A percentile compares a stretch with the other conserved stretches of the same genome.
These are phyloP conservation scores for Bidens hawaiensis DNA, from an alignment of 140 eudicot species.

Conservation along the genomic window DNA sequence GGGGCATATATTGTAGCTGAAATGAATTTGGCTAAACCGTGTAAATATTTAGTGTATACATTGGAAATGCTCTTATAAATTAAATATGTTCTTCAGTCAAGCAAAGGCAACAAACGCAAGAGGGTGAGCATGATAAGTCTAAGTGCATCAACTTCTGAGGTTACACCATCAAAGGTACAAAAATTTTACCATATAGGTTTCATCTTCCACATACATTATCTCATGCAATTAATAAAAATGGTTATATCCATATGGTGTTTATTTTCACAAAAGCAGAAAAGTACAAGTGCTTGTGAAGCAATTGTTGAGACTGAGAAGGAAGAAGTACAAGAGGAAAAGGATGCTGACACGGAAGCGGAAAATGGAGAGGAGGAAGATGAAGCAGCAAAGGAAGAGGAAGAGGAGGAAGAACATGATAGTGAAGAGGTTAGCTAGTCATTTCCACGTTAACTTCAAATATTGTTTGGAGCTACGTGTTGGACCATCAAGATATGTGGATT, in stretches of 20 bases:
- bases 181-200: background rate
- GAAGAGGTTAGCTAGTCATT: no score
- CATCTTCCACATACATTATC: no score
- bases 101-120: slow-evolving; percentile 78
- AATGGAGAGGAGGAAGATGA: no score
- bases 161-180: slow-evolving; percentile 63
- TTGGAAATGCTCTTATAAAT: slow-evolving; percentile 9
- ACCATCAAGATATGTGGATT: no score
- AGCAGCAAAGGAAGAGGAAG: no score
- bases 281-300: slow-evolving; percentile 29
- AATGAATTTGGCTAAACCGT: slow-evolving; percentile 1
- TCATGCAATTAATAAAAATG: no score
- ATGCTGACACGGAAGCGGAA: no score
- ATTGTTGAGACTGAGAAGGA: no score
- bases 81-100: slow-evolving; percentile 34
- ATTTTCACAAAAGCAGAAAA: slow-evolving; percentile 46
- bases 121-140: slow-evolving; percentile 50
- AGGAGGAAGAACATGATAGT: no score
- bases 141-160: slow-evolving; percentile 40
- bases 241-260: background rate
- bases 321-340: no score
- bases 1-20: background rate
- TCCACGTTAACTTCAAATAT: no score
- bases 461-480: no score
- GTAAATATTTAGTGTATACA: background rate